Evolutionary conservation across 768 basidiomycete species (phyloP), one percentile per base, ranked within the genome.

Genomic region (Daedaleopsis sinensis): DNA sequence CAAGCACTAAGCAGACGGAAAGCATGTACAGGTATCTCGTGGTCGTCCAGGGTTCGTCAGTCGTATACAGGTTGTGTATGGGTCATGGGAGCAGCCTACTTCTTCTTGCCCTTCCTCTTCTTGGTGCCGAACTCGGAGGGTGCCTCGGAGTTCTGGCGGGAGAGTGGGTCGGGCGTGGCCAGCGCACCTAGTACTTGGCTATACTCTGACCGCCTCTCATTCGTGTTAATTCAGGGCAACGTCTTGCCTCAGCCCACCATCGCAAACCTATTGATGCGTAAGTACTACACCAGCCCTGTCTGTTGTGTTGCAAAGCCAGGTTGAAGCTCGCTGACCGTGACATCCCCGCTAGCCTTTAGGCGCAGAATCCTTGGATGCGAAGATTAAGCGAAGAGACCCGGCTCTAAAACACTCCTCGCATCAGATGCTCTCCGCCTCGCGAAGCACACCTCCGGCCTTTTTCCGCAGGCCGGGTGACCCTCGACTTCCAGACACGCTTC

Each of bases 61-160:
- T 36, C 51, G 51, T 37, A 10, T 24, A 10, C 51, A n/a, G 51
- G 24, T n/a, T 4, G 21, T 10, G 32, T 27, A 19, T 48, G 8
- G 39, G 21, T 51, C 51, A 3, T 23, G 27, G 16, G 42, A 16
- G 24, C 24, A 21, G 36, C 47, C 13, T 56, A 47, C 49, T 58
- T 60, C 57, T 59, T 67, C 62, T 68, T 67, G 16, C 65, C 66
- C 63, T 68, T 68, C 64, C 67, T 69, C 43, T 61, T 59, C 57
- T 60, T 65, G 47, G 44, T 35, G 27, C 36, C 53, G 27, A n/a
- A 37, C 6, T 50, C 46, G n/a, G 47, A 32, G 18, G 55, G 53
- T 39, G 55, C 58, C 38, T 59, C 62, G 24, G 54, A 55, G 13
- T 32, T 36, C 23, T 50, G n/a, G 18, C 27, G 42, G 15, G 62